Evolutionary conservation across 2,329 filamentous ascomycete genomes (phyloP), one percentile per base, ranked within the genome.

Genomic region (Cadophora luteo-olivacea): DNA sequence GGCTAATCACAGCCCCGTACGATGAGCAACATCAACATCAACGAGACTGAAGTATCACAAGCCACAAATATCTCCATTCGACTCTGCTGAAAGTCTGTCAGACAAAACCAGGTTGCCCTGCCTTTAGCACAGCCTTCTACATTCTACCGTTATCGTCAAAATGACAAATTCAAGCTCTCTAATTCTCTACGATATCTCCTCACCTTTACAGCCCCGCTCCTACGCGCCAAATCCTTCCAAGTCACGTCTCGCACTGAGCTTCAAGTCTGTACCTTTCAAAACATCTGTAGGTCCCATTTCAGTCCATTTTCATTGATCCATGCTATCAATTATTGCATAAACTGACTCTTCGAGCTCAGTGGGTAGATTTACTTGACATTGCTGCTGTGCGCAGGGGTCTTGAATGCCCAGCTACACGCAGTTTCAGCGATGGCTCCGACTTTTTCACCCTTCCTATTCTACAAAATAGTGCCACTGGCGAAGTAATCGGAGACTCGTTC

Each of bases 391-490:
- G 87, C 62, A 77, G 77, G 16, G 64, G 73, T 6, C 82, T 89
- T 25, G 74, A 80, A 1, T 77, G 85, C 0, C 81, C 83, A 0
- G 78, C 87, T 0, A 81, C 80, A 24, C 87, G 88, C 73, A 86
- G 84, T 68, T 83, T 85, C 66, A 81, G 81, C 70, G 84, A 90
- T 72, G 87, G 87, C 52, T 80, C 78, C 41, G 85, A 88, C 73
- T 91, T 83, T 79, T 82, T 82, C 77, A 91, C 89, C 1, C 82
- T 91, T 0, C 89, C 89, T 1, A 81, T 90, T 52, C 76, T 91
- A 25, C 72, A 79, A 0, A 85, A 90, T 62, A 75, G 80, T 0
- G 66, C 73, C 22, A 84, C 82, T 0, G 74, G 73, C 5, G 68
- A 77, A 0, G 62, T 80, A 0, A 66, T 90, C 2, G 89, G 89